Evolutionary conservation across 2,329 filamentous ascomycete genomes (phyloP).

Genomic region (Fusarium hostae): DNA sequence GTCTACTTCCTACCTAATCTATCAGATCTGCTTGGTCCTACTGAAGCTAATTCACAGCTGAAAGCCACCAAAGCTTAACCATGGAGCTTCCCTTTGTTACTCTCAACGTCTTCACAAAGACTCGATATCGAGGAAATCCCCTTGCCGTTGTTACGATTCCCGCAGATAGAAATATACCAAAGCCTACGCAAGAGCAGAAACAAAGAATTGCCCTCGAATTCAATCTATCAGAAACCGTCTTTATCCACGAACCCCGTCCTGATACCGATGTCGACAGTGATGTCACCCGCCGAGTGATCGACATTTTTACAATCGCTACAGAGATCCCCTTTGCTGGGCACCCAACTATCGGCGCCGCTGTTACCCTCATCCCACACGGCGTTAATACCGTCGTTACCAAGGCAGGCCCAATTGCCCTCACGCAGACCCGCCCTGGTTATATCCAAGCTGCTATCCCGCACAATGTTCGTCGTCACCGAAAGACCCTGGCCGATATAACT

Average conservation of each 20-base stretch:
- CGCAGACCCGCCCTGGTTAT: slow-evolving; percentile 51
- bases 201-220: slow-evolving; percentile 70
- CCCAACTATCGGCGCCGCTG: slow-evolving; percentile 68
- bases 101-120: slow-evolving; percentile 68
- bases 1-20: background rate
- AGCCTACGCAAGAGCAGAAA: slow-evolving; percentile 63
- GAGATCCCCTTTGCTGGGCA: slow-evolving; percentile 73
- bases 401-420: slow-evolving; percentile 65
- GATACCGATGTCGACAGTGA: slow-evolving; percentile 47
- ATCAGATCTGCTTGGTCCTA: background rate
- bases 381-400: slow-evolving; percentile 62
- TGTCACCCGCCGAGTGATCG: slow-evolving; percentile 56
- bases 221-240: slow-evolving; percentile 72
- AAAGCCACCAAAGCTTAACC: slow-evolving; percentile 40
- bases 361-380: slow-evolving; percentile 56
- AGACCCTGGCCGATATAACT: slow-evolving; percentile 51
- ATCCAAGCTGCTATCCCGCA: slow-evolving; percentile 74
- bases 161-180: slow-evolving; percentile 40
- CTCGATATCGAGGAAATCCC: slow-evolving; percentile 66
- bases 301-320: slow-evolving; percentile 66
- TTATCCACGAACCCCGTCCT: slow-evolving; percentile 61
- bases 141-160: slow-evolving; percentile 69
- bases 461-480: slow-evolving; percentile 69
- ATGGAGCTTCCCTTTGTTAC: slow-evolving; percentile 62
- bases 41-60: slow-evolving; percentile 1